A percentile compares a stretch with the other conserved stretches of the same genome.
Conservation (phyloP, 1,139 yeast genomes). For the Zhuliangozyma blackwelliae region DNA sequence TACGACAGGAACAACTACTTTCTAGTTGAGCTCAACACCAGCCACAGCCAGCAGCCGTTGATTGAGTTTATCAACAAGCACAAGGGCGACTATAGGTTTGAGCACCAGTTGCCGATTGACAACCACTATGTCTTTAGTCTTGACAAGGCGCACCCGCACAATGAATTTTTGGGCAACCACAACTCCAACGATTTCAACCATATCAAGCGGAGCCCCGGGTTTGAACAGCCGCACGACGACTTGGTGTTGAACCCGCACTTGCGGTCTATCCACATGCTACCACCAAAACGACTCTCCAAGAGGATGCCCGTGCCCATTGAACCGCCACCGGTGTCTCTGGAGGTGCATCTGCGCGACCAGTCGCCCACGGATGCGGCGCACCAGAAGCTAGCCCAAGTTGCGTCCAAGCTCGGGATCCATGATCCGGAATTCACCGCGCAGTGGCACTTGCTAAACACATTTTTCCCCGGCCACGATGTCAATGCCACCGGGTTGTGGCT, state of each 20-base stretch:
- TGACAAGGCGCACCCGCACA: slow-evolving; percentile 31
- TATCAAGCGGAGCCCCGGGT: slow-evolving; percentile 26
- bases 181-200: slow-evolving; percentile 25
- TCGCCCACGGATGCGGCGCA: slow-evolving; percentile 6
- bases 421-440: slow-evolving; percentile 82
- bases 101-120: slow-evolving; percentile 54
- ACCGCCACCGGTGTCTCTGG: too few relatives aligned
- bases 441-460: slow-evolving; percentile 84
- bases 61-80: slow-evolving; percentile 29
- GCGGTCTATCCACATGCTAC: slow-evolving; percentile 47
- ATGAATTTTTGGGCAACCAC: slow-evolving; percentile 32
- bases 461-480: slow-evolving; percentile 75
- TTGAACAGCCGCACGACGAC: slow-evolving; percentile 23
- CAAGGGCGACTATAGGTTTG: slow-evolving; percentile 39
- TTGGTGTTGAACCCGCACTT: slow-evolving; percentile 26
- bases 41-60: slow-evolving; percentile 22
- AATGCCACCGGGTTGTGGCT: slow-evolving; percentile 87
- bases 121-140: slow-evolving; percentile 62
- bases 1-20: slow-evolving; percentile 46
- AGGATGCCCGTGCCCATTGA: slow-evolving; percentile 38
- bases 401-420: slow-evolving; percentile 54
- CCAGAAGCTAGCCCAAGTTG: slow-evolving; percentile 25
- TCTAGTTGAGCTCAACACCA: slow-evolving; percentile 50
- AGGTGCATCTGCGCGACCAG: neutral
- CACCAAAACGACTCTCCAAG: slow-evolving; percentile 43